These are phyloP conservation scores for Aspergillus caelatus DNA, from an alignment of 2,329 filamentous ascomycete species.

Conservation along the genomic window DNA sequence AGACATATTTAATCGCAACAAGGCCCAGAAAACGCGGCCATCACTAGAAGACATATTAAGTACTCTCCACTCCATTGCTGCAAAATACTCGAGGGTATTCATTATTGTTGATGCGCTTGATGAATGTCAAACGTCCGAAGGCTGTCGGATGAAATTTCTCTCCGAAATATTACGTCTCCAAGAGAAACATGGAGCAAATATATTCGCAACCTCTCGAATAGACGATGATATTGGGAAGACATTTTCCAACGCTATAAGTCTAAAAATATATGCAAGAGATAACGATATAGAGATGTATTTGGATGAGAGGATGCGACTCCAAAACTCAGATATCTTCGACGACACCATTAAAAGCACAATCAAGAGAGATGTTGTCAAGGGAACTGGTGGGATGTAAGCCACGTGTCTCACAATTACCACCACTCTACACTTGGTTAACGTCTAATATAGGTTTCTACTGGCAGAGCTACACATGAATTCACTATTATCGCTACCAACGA, in stretches of 20 bases:
- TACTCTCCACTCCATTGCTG: background rate
- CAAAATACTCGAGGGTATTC: conserved; percentile 14
- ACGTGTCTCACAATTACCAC: no score
- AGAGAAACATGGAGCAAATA: conserved; percentile 12
- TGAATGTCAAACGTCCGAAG: conserved; percentile 14
- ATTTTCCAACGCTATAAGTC: background rate
- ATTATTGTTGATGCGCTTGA: conserved; percentile 26
- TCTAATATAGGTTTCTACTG: background rate
- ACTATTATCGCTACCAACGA: background rate
- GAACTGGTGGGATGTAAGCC: background rate
- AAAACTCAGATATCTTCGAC: background rate
- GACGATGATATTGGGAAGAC: conserved; percentile 24
- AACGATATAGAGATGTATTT: background rate
- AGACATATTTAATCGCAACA: conserved; percentile 17
- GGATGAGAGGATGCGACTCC: background rate
- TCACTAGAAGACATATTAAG: conserved; percentile 14
- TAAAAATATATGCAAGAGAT: background rate
- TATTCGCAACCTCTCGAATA: conserved; percentile 36
- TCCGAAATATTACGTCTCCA: conserved; percentile 22
- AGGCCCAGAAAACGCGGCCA: conserved; percentile 10
- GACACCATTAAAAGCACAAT: background rate
- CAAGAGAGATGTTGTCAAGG: conserved; percentile 22
- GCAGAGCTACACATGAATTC: background rate
- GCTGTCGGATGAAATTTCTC: conserved; percentile 16
- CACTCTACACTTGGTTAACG: background rate